A percentile compares a stretch with the other conserved stretches of the same genome.
phyloP scores from a whole-genome alignment of 257 asterid species.

The Phtheirospermum japonicum region DNA sequence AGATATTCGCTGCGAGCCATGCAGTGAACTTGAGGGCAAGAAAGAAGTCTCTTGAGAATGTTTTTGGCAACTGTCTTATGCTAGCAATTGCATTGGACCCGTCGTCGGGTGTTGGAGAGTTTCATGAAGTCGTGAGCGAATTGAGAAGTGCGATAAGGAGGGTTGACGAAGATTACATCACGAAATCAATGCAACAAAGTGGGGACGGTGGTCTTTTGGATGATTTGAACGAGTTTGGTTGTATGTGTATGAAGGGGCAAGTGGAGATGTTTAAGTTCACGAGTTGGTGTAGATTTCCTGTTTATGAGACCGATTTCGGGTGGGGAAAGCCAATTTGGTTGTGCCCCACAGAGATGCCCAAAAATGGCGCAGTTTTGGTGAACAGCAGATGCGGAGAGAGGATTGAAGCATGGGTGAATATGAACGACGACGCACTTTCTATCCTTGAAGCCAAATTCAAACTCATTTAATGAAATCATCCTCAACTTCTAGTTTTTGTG shows the following conservation, averaged over 20 bases:
- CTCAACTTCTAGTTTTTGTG: too few relatives aligned
- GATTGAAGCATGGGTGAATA: background rate
- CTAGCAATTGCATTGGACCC: background rate
- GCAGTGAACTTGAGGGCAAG: conserved; percentile 42
- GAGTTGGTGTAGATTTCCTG: conserved; percentile 24
- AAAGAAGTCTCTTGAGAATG: conserved; percentile 15
- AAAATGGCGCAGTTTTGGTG: background rate
- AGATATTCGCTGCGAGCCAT: conserved; percentile 17
- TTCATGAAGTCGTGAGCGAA: background rate
- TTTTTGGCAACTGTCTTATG: conserved; percentile 13
- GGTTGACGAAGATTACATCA: conserved; percentile 1
- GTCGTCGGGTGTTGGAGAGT: background rate
- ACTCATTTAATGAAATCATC: background rate
- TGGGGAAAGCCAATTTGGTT: background rate
- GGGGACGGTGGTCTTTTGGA: background rate
- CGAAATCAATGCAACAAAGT: background rate
- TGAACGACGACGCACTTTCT: background rate
- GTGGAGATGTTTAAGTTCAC: conserved; percentile 28
- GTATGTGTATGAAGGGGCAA: background rate
- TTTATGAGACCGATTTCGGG: conserved; percentile 1
- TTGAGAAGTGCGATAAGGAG: background rate
- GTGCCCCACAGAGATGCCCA: background rate
- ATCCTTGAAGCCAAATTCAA: background rate
- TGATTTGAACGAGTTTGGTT: background rate
- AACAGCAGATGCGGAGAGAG: background rate